Evolutionary conservation across 768 basidiomycete genomes (phyloP).

Genomic region (Tylopilus subfusipes): DNA sequence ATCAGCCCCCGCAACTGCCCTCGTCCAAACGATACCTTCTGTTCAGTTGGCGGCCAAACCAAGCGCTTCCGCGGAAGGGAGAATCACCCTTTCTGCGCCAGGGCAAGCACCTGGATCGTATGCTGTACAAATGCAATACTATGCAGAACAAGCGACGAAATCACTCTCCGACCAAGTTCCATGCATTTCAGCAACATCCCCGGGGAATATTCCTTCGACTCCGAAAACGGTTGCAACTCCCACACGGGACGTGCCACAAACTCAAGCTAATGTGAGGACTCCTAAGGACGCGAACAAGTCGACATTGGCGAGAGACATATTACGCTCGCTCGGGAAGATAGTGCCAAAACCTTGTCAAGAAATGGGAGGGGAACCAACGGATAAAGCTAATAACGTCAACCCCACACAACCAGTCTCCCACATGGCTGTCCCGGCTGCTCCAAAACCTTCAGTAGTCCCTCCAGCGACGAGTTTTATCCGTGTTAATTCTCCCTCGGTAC

Average conservation of each 20-base stretch:
- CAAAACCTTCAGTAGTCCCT: neutral
- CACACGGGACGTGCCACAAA: neutral
- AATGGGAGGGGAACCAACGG: neutral
- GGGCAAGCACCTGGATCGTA: conserved; percentile 4
- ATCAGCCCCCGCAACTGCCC: neutral
- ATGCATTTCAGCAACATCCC: neutral
- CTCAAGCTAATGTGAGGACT: conserved; percentile 14
- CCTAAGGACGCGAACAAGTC: conserved; percentile 46
- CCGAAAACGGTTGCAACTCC: conserved; percentile 10
- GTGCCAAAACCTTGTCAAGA: conserved; percentile 8
- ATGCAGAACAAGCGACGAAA: conserved; percentile 18
- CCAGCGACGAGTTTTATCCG: neutral
- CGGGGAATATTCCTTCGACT: neutral
- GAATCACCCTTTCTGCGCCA: neutral
- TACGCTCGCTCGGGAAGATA: conserved; percentile 45
- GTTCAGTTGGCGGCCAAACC: neutral
- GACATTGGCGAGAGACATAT: conserved; percentile 53
- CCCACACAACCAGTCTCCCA: neutral
- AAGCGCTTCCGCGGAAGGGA: neutral
- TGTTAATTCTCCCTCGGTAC: neutral
- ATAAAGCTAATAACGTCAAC: neutral
- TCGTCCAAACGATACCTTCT: neutral
- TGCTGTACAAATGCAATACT: conserved; percentile 18
- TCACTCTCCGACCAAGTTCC: conserved; percentile 5
- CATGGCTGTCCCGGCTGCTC: neutral